These are phyloP conservation scores for Zygoascus ofunaensis DNA, from an alignment of 805 yeast species.

Conservation along the genomic window DNA sequence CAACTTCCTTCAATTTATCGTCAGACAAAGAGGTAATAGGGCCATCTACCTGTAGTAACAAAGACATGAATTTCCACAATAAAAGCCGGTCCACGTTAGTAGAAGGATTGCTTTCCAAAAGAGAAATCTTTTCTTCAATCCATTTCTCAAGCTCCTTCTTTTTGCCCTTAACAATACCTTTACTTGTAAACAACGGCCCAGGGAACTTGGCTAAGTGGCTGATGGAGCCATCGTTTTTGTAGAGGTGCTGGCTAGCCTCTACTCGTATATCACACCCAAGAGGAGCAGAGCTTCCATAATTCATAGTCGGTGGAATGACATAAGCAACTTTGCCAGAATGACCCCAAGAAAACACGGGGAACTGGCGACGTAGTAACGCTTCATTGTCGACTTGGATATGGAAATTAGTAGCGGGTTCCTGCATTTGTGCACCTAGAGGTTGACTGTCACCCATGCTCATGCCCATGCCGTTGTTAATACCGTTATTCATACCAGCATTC, in stretches of 20 bases:
- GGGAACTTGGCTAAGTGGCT: conserved; percentile 39
- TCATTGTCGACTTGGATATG: conserved; percentile 24
- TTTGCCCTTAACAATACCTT: conserved; percentile 41
- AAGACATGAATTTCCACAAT: conserved; percentile 29
- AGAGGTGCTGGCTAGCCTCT: conserved; percentile 21
- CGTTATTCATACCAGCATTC: no score
- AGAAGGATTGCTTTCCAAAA: conserved; percentile 17
- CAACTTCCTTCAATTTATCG: conserved; percentile 12
- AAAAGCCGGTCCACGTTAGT: conserved; percentile 16
- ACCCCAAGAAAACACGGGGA: conserved; percentile 69
- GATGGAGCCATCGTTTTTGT: conserved; percentile 22
- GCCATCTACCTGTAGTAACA: conserved; percentile 29
- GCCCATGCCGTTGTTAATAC: no score
- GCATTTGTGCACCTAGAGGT: not conserved
- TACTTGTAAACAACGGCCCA: conserved; percentile 51
- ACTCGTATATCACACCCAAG: conserved; percentile 24
- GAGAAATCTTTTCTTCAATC: conserved; percentile 36
- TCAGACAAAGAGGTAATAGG: conserved; percentile 25
- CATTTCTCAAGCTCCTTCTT: conserved; percentile 64
- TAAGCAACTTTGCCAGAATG: conserved; percentile 32
- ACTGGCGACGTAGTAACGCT: conserved; percentile 50
- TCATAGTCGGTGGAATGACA: conserved; percentile 35
- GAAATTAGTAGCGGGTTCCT: not conserved
- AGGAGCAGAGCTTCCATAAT: conserved; percentile 29
- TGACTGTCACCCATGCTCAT: no score